A percentile compares a stretch with the other conserved stretches of the same genome.
Evolutionary conservation across 1,284 basidiomycete genomes (phyloP).

Genomic region (Singerocomus rubriflavus): DNA sequence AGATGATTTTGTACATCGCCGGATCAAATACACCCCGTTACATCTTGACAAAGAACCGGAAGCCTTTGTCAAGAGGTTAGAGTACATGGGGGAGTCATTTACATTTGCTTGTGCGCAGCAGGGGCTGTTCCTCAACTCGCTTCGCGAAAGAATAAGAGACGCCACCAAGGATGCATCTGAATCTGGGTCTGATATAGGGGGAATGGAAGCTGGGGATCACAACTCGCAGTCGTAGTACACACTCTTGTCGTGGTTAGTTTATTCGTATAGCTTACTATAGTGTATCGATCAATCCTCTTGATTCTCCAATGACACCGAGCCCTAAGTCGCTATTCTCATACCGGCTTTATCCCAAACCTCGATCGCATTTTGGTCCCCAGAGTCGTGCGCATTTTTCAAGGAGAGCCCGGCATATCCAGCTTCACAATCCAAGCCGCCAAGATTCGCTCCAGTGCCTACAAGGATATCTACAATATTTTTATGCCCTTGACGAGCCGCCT

Average conservation of each 20-base stretch:
- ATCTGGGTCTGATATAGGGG: conserved; percentile 30
- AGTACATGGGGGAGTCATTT: conserved; percentile 60
- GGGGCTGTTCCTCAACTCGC: conserved; percentile 57
- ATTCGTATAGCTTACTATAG: conserved; percentile 15
- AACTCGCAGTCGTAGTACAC: conserved; percentile 8
- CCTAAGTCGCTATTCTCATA: conserved; percentile 11
- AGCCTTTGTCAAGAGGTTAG: conserved; percentile 54
- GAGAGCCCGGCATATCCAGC: conserved; percentile 54
- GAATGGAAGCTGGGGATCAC: conserved; percentile 27
- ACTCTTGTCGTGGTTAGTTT: conserved; percentile 6
- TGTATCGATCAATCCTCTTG: conserved; percentile 15
- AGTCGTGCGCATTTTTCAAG: conserved; percentile 43
- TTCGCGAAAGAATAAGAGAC: conserved; percentile 48
- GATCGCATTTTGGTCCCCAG: conserved; percentile 43
- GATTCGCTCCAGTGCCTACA: conserved; percentile 71
- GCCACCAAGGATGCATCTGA: conserved; percentile 33
- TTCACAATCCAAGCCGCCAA: conserved; percentile 65
- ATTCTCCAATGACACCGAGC: not conserved
- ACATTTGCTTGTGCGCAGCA: conserved; percentile 66
- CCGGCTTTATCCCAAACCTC: conserved; percentile 53
- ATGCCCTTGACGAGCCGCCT: conserved; percentile 71
- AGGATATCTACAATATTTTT: conserved; percentile 61
- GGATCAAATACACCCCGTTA: conserved; percentile 60
- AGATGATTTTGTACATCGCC: conserved; percentile 36
- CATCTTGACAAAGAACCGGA: conserved; percentile 56